A percentile compares a stretch with the other conserved stretches of the same genome.
Evolutionary conservation across 2,329 filamentous ascomycete genomes (phyloP).

Genomic region (Capronia americana): DNA sequence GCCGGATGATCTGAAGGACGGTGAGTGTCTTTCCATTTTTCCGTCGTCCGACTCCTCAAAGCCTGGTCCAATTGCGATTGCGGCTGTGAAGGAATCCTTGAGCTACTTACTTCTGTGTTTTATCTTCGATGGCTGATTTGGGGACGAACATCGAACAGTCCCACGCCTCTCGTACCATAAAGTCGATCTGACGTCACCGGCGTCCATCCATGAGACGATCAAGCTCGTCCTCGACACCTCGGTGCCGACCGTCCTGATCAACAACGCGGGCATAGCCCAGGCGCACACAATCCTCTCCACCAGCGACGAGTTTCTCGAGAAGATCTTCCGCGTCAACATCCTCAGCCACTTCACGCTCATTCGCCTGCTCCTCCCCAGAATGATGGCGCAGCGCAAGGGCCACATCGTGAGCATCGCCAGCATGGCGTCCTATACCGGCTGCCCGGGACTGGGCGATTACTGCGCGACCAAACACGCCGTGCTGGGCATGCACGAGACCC

Average conservation of each 20-base stretch:
- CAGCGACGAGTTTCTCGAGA: conserved; percentile 64
- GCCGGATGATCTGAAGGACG: conserved; percentile 35
- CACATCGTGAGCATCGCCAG: conserved; percentile 74
- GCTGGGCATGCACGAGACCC: conserved; percentile 70
- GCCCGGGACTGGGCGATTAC: conserved; percentile 72
- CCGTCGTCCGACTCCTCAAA: not conserved
- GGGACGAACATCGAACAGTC: conserved; percentile 11
- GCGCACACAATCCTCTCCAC: conserved; percentile 67
- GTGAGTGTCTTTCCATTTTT: conserved; percentile 23
- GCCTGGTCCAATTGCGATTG: not conserved
- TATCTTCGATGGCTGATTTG: too few relatives aligned
- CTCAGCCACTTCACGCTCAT: conserved; percentile 70
- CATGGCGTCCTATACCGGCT: conserved; percentile 65
- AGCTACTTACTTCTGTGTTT: too few relatives aligned
- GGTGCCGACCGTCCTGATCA: conserved; percentile 70
- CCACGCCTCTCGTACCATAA: conserved; percentile 25
- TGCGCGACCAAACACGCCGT: conserved; percentile 70
- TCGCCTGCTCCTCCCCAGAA: conserved; percentile 70
- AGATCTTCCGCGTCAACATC: conserved; percentile 74
- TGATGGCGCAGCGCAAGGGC: conserved; percentile 70
- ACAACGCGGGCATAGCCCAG: conserved; percentile 69
- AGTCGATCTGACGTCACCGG: conserved; percentile 66
- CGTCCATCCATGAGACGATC: conserved; percentile 62
- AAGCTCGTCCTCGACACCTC: conserved; percentile 56
- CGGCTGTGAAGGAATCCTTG: not conserved